Percentiles rank a stretch among this genome's conserved stretches.
Evolutionary conservation across 768 basidiomycete species (phyloP).

Genomic region (Artomyces pyxidatus): DNA sequence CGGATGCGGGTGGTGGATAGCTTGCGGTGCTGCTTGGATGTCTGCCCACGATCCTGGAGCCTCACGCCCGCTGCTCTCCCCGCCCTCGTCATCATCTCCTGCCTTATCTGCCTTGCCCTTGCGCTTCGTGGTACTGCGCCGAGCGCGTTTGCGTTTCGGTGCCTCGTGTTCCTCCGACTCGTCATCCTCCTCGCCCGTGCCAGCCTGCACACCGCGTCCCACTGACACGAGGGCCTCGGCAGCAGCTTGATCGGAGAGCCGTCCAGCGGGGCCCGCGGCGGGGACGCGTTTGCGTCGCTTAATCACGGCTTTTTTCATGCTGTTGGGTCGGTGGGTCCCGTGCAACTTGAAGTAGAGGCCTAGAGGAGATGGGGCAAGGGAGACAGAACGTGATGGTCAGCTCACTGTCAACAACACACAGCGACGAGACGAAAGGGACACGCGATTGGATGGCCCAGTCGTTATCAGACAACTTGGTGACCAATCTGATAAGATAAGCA

Average conservation of each 20-base stretch:
- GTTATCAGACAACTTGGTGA: slow-evolving; percentile 10
- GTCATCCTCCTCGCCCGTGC: slow-evolving; percentile 37
- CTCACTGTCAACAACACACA: no score
- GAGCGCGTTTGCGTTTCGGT: slow-evolving; percentile 52
- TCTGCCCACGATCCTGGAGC: neutral
- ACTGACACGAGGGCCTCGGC: slow-evolving; percentile 85
- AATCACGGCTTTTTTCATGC: slow-evolving; percentile 99
- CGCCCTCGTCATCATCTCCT: slow-evolving; percentile 18
- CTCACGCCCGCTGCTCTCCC: slow-evolving; percentile 12
- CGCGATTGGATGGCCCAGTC: slow-evolving; percentile 3
- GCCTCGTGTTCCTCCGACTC: slow-evolving; percentile 31
- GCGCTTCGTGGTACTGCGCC: slow-evolving; percentile 20
- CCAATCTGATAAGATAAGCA: slow-evolving; percentile 20
- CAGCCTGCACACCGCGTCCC: slow-evolving; percentile 40
- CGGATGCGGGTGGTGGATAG: slow-evolving; percentile 10
- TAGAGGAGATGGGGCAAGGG: slow-evolving; percentile 29
- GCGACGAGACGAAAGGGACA: slow-evolving; percentile 8
- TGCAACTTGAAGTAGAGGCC: slow-evolving; percentile 98
- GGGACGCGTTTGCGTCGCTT: slow-evolving; percentile 97
- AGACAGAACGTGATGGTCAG: slow-evolving; percentile 32
- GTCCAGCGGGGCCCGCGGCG: slow-evolving; percentile 51
- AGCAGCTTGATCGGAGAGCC: slow-evolving; percentile 78
- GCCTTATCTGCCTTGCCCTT: slow-evolving; percentile 18
- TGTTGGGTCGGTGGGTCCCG: slow-evolving; percentile 92
- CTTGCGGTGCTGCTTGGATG: neutral